Conservation (phyloP, 805 yeast genomes). For the Candida hispaniensis region DNA sequence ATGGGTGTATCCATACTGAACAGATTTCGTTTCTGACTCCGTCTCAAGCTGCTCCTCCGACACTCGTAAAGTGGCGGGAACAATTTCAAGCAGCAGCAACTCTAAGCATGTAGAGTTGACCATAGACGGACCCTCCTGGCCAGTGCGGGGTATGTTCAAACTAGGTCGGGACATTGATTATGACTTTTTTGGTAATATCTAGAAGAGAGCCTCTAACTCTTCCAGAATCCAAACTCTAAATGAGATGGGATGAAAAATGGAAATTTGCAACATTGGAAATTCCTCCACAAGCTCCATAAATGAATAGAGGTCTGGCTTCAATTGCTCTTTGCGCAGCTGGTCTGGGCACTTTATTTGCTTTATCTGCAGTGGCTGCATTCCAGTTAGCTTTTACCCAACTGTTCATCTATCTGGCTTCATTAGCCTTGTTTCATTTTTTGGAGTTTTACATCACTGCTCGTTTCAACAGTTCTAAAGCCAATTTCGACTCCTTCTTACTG, state of each 20-base stretch:
- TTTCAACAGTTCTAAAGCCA: slow-evolving; percentile 56
- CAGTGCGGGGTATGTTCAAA: slow-evolving; percentile 3
- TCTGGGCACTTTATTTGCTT: slow-evolving; percentile 25
- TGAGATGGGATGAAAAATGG: too few species aligned
- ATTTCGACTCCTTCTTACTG: slow-evolving; percentile 57
- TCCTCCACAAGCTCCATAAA: too few species aligned
- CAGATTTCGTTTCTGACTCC: slow-evolving; percentile 13
- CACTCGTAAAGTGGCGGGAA: slow-evolving; percentile 61
- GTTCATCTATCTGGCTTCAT: slow-evolving; percentile 41
- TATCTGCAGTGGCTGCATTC: slow-evolving; percentile 14
- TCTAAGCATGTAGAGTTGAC: slow-evolving; percentile 36
- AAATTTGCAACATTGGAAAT: too few species aligned
- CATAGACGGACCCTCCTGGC: too few species aligned
- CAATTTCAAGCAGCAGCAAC: slow-evolving; percentile 60
- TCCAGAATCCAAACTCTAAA: too few species aligned
- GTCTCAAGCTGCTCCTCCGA: slow-evolving; percentile 36
- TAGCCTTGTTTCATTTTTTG: slow-evolving; percentile 62
- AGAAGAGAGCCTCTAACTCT: too few species aligned
- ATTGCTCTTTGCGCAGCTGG: slow-evolving; percentile 25
- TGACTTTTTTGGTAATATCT: too few species aligned
- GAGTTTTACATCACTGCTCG: slow-evolving; percentile 76
- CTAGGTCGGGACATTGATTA: background rate
- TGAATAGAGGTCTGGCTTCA: slow-evolving; percentile 1
- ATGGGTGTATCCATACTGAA: slow-evolving; percentile 17
- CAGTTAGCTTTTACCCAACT: slow-evolving; percentile 23